Conservation (phyloP, 306 rosid species). For the Bauhinia variegata region DNA sequence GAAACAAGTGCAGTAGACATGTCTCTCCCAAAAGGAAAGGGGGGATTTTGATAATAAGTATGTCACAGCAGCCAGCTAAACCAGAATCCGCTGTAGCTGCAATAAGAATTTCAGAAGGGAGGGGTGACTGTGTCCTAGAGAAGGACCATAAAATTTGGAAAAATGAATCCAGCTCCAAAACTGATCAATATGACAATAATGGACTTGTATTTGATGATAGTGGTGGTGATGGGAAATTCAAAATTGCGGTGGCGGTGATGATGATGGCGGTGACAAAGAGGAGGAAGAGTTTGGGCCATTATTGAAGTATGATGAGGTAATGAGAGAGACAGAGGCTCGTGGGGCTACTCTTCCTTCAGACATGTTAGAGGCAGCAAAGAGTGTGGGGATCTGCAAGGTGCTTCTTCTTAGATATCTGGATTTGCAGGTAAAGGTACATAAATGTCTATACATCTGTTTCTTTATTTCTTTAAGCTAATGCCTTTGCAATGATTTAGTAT, state of each 20-base stretch:
- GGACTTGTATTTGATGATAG: constrained; percentile 40
- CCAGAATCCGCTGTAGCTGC: constrained; percentile 47
- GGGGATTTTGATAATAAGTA: constrained; percentile 37
- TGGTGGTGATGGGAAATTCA: constrained; percentile 50
- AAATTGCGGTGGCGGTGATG: constrained; percentile 44
- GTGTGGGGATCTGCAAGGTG: constrained; percentile 67
- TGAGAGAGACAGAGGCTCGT: constrained; percentile 72
- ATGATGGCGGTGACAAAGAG: constrained; percentile 48
- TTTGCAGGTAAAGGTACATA: constrained; percentile 57
- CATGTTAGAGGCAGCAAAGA: constrained; percentile 86
- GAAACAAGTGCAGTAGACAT: constrained; percentile 37
- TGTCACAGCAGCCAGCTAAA: constrained; percentile 51
- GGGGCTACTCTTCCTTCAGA: constrained; percentile 75
- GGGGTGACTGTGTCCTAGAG: constrained; percentile 34
- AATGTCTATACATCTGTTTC: not conserved
- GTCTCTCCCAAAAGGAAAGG: constrained; percentile 40
- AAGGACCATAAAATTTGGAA: constrained; percentile 42
- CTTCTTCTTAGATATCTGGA: constrained; percentile 79
- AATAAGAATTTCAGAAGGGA: constrained; percentile 40
- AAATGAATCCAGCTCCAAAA: constrained; percentile 36
- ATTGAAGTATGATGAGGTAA: constrained; percentile 71
- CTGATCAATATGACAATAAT: constrained; percentile 33
- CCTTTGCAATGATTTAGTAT: constrained; percentile 7
- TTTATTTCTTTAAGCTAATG: not conserved
- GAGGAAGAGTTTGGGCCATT: constrained; percentile 81